Conservation (phyloP, 768 basidiomycete genomes). For the Kockovaella imperatae region DNA sequence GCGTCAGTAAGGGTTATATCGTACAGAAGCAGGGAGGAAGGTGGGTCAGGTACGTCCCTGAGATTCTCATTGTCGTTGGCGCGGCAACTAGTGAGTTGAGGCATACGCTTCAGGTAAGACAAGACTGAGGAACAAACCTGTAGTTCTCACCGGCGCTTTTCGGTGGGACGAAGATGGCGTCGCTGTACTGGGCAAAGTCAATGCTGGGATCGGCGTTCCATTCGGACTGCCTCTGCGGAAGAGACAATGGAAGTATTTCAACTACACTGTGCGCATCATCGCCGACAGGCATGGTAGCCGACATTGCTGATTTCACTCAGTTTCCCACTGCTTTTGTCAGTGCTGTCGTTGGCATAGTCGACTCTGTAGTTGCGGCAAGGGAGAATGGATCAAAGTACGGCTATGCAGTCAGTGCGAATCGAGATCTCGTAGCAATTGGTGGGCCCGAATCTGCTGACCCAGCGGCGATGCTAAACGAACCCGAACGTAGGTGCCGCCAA, state of each 20-base stretch:
- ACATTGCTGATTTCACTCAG: slow-evolving; percentile 11
- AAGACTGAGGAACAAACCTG: background rate
- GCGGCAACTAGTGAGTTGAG: slow-evolving; percentile 61
- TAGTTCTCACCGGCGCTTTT: slow-evolving; percentile 64
- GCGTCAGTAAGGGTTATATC: slow-evolving; percentile 46
- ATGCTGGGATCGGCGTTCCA: slow-evolving; percentile 51
- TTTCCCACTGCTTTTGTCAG: slow-evolving; percentile 53
- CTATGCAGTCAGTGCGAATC: slow-evolving; percentile 83
- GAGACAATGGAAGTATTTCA: slow-evolving; percentile 58
- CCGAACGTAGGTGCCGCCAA: slow-evolving; percentile 58
- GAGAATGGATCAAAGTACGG: slow-evolving; percentile 79
- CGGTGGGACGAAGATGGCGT: slow-evolving; percentile 72
- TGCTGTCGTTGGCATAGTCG: slow-evolving; percentile 83
- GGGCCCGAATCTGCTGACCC: slow-evolving; percentile 2
- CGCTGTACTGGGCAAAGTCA: slow-evolving; percentile 71
- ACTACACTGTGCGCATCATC: slow-evolving; percentile 50
- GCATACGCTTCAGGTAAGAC: background rate
- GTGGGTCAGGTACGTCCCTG: slow-evolving; percentile 71
- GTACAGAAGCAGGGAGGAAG: slow-evolving; percentile 54
- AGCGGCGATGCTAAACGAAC: background rate
- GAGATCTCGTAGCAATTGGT: slow-evolving; percentile 86
- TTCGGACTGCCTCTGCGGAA: slow-evolving; percentile 65
- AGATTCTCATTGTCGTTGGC: slow-evolving; percentile 81
- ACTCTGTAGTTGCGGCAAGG: slow-evolving; percentile 91
- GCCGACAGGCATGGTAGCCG: background rate